Conservation (phyloP, 495 filamentous ascomycete species). For the Aspergillus bridgeri region DNA sequence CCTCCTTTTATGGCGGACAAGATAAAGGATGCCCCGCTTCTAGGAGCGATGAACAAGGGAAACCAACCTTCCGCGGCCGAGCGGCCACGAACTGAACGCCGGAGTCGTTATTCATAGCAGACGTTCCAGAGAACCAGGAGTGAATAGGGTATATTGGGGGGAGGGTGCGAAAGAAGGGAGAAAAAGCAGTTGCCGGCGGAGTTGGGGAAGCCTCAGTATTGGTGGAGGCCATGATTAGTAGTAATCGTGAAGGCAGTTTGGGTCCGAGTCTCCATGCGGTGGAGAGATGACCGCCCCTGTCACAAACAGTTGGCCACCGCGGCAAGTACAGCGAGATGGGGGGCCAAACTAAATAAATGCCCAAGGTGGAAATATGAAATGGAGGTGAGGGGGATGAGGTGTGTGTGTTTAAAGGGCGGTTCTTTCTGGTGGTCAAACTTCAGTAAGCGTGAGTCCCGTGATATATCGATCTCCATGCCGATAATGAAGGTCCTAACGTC, state of each 20-base stretch:
- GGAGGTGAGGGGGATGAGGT: background rate
- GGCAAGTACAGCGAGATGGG: background rate
- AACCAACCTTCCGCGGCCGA: slow-evolving; percentile 41
- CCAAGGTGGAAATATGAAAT: background rate
- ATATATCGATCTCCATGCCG: background rate
- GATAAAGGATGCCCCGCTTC: slow-evolving; percentile 23
- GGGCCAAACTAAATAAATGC: background rate
- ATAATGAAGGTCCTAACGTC: background rate
- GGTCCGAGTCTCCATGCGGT: slow-evolving; percentile 8
- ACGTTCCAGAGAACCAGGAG: background rate
- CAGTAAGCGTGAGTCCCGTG: background rate
- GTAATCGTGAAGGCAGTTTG: background rate
- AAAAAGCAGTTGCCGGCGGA: slow-evolving; percentile 4
- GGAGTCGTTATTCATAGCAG: slow-evolving; percentile 35
- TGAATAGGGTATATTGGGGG: background rate
- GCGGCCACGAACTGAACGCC: slow-evolving; percentile 38
- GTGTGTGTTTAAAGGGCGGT: background rate
- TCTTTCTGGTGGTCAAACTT: background rate
- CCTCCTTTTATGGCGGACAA: background rate
- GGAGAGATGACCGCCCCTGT: background rate
- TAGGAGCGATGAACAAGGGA: slow-evolving; percentile 3
- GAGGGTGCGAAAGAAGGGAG: background rate
- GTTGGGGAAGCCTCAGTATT: slow-evolving; percentile 4
- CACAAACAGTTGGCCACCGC: background rate
- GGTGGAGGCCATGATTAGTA: slow-evolving; percentile 13